Evolutionary conservation across 805 yeast genomes (phyloP), one percentile per base, ranked within the genome.

Genomic region (Priceomyces haplophilus): DNA sequence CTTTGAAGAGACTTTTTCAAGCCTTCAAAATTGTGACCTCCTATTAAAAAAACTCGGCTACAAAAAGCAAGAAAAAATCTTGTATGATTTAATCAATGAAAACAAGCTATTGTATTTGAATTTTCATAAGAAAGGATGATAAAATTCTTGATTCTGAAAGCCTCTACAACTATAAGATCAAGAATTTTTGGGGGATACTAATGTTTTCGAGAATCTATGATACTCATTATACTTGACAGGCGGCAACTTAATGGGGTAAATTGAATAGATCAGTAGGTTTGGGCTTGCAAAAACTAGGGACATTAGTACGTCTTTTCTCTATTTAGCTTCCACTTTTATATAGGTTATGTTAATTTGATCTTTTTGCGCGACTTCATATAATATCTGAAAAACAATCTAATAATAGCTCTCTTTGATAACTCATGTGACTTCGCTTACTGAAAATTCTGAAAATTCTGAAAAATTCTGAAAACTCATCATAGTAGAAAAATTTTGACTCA

Each of bases 41-140:
- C 27, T 42, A 5, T 65, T 68, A 35, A 70, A 67, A 16, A 55
- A 63, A 55, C 48, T 59, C 42, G 65, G 67, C 15, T 88, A 87
- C 65, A 62, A 65, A 43, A 79, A 81, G 54, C 69, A 75, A 41
- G 96, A 88, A 57, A 76, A 75, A 55, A 80, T 83, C 23, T 64
- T 82, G 41, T 85, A 87, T 65, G 95, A 88, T 58, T 69, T 88
- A 58, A 82, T 78, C 49, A 65, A 69, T 44, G 83, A 79, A 48
- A 86, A 88, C 64, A 81, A 79, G 48, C 70, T 88, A 61, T 72
- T 88, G 49, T 88, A 85, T 62, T 69, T 82, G 56, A 79, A 80
- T 58, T 87, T 81, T 58, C 81, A 76, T 49, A 72, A 65, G 13
- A 10, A 11, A 34, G 31, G 37, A 18, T 18, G 25, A 38, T 38